phyloP scores from a whole-genome alignment of 108 stramenopile species.

The Nitzschia putrida region DNA sequence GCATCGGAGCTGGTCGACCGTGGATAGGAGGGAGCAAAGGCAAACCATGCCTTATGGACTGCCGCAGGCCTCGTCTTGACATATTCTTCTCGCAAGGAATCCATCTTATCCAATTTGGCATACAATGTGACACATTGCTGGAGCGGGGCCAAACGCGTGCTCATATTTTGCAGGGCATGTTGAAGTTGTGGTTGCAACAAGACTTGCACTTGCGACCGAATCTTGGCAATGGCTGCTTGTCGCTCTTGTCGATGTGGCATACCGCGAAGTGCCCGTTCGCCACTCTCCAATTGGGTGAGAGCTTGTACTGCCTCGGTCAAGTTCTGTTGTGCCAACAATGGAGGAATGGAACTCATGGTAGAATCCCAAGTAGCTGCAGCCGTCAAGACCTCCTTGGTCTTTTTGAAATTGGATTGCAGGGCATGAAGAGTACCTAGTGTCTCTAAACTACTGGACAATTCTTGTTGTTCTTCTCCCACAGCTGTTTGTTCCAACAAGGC shows the following conservation, averaged over 20 bases:
- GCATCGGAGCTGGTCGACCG: background rate
- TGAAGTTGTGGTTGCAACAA: conserved; percentile 71
- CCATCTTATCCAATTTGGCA: conserved; percentile 65
- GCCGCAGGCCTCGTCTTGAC: conserved; percentile 66
- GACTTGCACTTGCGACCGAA: conserved; percentile 64
- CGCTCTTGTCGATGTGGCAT: conserved; percentile 76
- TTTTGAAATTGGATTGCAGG: conserved; percentile 60
- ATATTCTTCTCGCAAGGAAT: conserved; percentile 76
- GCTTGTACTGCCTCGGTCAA: conserved; percentile 66
- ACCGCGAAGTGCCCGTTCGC: conserved; percentile 67
- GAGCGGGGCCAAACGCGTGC: conserved; percentile 70
- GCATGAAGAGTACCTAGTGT: conserved; percentile 74
- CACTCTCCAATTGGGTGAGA: conserved; percentile 57
- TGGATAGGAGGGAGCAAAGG: conserved; percentile 27
- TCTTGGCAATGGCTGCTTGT: conserved; percentile 43
- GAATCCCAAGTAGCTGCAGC: conserved; percentile 83
- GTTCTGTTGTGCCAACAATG: conserved; percentile 57
- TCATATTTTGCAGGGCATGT: conserved; percentile 74
- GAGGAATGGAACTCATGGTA: conserved; percentile 59
- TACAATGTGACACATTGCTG: conserved; percentile 81
- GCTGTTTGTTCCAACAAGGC: conserved; percentile 48
- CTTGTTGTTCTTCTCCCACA: conserved; percentile 21
- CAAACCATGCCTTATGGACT: conserved; percentile 77
- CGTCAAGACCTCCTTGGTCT: conserved; percentile 65
- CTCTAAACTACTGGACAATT: conserved; percentile 57